phyloP scores from a whole-genome alignment of 768 basidiomycete genomes.

The Panus rudis region DNA sequence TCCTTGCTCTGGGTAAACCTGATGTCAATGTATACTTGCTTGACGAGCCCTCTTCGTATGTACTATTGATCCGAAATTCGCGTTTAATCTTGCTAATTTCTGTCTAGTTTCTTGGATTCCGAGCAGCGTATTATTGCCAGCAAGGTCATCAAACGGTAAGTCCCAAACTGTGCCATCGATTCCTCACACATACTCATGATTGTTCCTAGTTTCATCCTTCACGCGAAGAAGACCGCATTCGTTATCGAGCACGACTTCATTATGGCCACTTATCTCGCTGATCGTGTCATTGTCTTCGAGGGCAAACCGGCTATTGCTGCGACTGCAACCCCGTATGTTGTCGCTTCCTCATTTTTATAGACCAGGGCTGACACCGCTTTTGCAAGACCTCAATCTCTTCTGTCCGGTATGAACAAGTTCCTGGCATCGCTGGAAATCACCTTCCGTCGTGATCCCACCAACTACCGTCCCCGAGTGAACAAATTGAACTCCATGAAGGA shows the following conservation, averaged over 20 bases:
- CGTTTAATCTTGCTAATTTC: not conserved
- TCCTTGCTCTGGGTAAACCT: conserved; percentile 83
- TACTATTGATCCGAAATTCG: conserved; percentile 6
- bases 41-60: conserved; percentile 84
- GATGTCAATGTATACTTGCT: conserved; percentile 87
- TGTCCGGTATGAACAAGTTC: conserved; percentile 98
- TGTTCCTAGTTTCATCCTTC: conserved; percentile 72
- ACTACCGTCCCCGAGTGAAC: conserved; percentile 85
- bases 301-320: conserved; percentile 82
- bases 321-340: conserved; percentile 80
- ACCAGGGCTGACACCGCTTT: no score
- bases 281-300: conserved; percentile 92
- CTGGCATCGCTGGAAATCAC: conserved; percentile 93
- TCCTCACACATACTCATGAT: conserved; percentile 2
- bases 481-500: conserved; percentile 82
- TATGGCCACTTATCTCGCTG: conserved; percentile 99
- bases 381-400: conserved; percentile 80
- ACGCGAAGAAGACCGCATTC: conserved; percentile 96
- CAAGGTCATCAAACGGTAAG: conserved; percentile 92
- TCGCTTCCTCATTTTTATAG: no score
- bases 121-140: conserved; percentile 98
- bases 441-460: conserved; percentile 95
- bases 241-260: conserved; percentile 99
- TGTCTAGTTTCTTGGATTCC: conserved; percentile 85
- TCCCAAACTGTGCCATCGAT: not conserved